Evolutionary conservation across 768 basidiomycete species (phyloP), one percentile per base, ranked within the genome.

Genomic region (Pleurotus cornucopiae): DNA sequence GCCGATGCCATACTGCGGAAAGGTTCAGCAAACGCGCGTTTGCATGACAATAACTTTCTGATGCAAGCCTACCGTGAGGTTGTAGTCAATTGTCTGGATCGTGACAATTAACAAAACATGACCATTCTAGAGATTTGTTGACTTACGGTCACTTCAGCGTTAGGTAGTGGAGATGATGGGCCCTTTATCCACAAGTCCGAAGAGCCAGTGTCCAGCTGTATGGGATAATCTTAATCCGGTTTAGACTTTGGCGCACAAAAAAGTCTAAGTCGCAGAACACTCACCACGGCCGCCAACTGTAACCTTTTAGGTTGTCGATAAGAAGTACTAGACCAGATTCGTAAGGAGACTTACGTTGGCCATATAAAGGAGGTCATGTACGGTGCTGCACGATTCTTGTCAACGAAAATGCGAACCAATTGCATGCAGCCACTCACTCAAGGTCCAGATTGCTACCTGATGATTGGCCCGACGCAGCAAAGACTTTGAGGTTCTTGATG

Each of bases 201-300:
- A 7, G 90, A 92, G 58, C 91, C 91, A 1, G 90, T 91, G 70
- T 94, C 91, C 47, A 94, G 73, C 67, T 94, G 91, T 12, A 91
- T 81, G 48, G 78, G 71, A 67, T 86, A 89, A 13, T 76, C 90
- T 92, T 59, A 1, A 46, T 23, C 13, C 21, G 58, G 59, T 55
- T 30, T 52, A 43, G 25, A 60, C 43, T 25, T 49, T 26, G 20
- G 51, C 23, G 48, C 52, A 41, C 30, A 34, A 21, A 23, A 12
- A 14, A 23, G 18, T 46, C 6, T 34, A 54, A 46, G 21, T 46
- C 14, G 7, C 37, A 20, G 41, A n/a, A 34, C 18, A 70, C 81
- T 60, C 48, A 91, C 89, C 72, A 56, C 65, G 70, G 52, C 79
- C 82, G 58, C 81, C 91, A 47, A 91, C 69, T 54, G 84, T 83